Percentiles rank a stretch among this genome's conserved stretches.
These are phyloP conservation scores for Earliella scabrosa DNA, from an alignment of 1,284 basidiomycete species.

Conservation along the genomic window DNA sequence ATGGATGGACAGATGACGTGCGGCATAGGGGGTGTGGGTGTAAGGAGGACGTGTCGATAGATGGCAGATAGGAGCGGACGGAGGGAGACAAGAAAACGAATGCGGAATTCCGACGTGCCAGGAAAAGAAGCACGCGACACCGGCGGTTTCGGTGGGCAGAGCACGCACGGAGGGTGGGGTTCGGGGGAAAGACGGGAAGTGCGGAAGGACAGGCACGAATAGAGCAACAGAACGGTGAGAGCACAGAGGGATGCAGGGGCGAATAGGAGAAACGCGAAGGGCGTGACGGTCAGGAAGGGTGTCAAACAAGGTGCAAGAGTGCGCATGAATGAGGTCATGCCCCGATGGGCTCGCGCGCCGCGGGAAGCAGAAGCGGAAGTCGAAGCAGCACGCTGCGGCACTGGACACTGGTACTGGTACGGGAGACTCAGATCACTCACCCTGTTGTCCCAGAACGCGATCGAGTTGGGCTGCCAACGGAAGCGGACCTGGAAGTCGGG, in stretches of 20 bases:
- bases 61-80: background rate
- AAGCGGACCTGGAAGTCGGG: constrained; percentile 76
- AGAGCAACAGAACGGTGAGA: too few relatives aligned
- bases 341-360: too few relatives aligned
- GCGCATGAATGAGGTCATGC: too few relatives aligned
- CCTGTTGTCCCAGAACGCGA: constrained; percentile 79
- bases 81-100: too few relatives aligned
- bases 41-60: background rate
- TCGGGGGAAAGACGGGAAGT: background rate
- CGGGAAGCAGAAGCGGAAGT: background rate
- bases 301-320: background rate
- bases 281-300: background rate
- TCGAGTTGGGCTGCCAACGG: constrained; percentile 69
- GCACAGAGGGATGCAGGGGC: background rate
- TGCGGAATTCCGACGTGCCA: background rate
- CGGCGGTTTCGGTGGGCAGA: background rate
- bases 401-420: background rate
- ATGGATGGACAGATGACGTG: background rate
- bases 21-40: background rate
- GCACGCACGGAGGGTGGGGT: background rate
- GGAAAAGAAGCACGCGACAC: background rate
- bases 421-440: constrained; percentile 39
- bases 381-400: constrained; percentile 11
- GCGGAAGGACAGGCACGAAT: background rate
- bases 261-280: background rate